Conservation (phyloP, 345 rosid species). For the Salix suchowensis region DNA sequence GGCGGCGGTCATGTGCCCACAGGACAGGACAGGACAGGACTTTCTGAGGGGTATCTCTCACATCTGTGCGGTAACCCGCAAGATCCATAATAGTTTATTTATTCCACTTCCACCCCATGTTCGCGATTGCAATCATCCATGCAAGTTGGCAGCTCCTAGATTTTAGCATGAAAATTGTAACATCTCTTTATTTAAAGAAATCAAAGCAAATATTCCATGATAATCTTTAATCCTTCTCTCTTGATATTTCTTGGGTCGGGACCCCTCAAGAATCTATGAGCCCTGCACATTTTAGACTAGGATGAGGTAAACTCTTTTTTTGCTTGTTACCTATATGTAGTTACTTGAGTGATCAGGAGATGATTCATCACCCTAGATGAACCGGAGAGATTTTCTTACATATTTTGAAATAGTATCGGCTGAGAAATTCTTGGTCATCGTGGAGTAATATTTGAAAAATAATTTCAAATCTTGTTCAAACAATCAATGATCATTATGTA, state of each 20-base stretch:
- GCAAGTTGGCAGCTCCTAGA: conserved; percentile 15
- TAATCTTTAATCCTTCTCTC: not conserved
- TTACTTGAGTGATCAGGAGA: too few species aligned
- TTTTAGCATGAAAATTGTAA: not conserved
- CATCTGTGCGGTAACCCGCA: conserved; percentile 27
- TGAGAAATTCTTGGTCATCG: too few species aligned
- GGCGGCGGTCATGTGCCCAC: conserved; percentile 27
- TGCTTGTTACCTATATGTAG: too few species aligned
- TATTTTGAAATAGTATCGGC: too few species aligned
- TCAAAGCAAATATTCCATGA: conserved; percentile 13
- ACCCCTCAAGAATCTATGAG: not conserved
- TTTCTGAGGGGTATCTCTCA: not conserved
- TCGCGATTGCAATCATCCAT: not conserved
- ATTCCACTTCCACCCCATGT: conserved; percentile 15
- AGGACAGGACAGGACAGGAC: not conserved
- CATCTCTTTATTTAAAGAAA: not conserved
- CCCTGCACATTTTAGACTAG: too few species aligned
- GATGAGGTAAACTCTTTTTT: too few species aligned
- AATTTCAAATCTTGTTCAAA: too few species aligned
- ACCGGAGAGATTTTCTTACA: too few species aligned
- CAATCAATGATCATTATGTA: too few species aligned
- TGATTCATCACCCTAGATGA: too few species aligned
- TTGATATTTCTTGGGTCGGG: not conserved
- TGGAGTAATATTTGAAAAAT: too few species aligned
- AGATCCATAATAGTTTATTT: conserved; percentile 11